These are phyloP conservation scores for Salix exigua DNA, from an alignment of 345 rosid species.

Conservation along the genomic window DNA sequence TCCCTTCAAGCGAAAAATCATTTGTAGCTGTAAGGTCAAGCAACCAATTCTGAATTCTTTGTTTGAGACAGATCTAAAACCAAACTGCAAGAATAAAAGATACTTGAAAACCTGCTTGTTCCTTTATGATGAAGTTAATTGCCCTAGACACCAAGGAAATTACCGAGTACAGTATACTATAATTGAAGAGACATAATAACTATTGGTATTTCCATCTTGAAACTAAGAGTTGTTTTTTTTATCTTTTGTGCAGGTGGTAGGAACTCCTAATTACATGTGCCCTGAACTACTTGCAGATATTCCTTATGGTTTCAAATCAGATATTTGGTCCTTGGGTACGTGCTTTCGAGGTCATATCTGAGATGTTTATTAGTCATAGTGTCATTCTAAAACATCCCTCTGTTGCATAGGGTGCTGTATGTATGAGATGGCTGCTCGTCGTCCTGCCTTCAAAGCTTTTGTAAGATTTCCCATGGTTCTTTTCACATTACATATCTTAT, in stretches of 20 bases:
- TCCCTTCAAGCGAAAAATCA: neutral
- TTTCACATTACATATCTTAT: conserved; percentile 4
- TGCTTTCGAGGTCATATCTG: conserved; percentile 3
- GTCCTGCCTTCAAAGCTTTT: conserved; percentile 98
- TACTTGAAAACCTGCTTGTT: neutral
- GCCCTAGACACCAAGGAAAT: neutral
- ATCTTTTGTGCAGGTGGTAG: conserved; percentile 69
- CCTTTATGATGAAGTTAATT: conserved; percentile 3
- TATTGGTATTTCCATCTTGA: conserved; percentile 14
- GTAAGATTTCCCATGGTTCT: conserved; percentile 47
- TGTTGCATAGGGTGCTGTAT: conserved; percentile 83
- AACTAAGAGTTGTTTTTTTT: conserved; percentile 9
- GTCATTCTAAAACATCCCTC: conserved; percentile 22
- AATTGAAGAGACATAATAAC: neutral
- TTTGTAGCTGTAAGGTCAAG: neutral
- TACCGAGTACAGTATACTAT: neutral
- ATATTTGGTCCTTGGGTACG: conserved; percentile 97
- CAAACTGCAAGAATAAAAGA: neutral
- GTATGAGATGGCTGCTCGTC: conserved; percentile 98
- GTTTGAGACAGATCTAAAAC: neutral
- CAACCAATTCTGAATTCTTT: neutral
- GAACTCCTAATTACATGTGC: conserved; percentile 99
- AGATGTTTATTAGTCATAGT: neutral
- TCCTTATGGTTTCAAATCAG: conserved; percentile 97
- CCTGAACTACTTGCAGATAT: conserved; percentile 97